Percentiles rank a stretch among this genome's conserved stretches.
Evolutionary conservation across 495 filamentous ascomycete genomes (phyloP).

Genomic region (Friedmanniomyces endolithicus): DNA sequence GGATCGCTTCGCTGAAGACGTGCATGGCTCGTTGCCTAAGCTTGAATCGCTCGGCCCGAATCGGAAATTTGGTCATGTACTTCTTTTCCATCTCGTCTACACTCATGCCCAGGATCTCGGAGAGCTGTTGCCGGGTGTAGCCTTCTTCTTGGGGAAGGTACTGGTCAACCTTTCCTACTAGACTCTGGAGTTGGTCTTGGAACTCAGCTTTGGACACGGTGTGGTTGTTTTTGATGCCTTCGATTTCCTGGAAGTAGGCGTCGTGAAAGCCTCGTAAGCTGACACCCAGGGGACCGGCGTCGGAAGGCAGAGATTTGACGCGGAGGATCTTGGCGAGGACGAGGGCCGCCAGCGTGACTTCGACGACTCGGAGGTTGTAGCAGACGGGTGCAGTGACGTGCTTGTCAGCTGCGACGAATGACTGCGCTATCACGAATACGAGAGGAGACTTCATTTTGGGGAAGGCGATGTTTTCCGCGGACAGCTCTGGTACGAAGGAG

Average conservation of each 20-base stretch:
- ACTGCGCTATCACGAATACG: conserved; percentile 86
- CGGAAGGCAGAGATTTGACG: conserved; percentile 53
- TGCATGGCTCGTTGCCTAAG: conserved; percentile 77
- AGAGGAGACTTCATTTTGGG: conserved; percentile 71
- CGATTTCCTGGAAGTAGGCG: conserved; percentile 55
- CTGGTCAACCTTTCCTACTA: conserved; percentile 51
- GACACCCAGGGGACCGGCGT: conserved; percentile 71
- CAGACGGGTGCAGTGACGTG: conserved; percentile 81
- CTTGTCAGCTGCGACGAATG: conserved; percentile 86
- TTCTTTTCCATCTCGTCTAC: conserved; percentile 56
- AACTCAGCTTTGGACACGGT: conserved; percentile 31
- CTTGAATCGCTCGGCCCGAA: conserved; percentile 77
- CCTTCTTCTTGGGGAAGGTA: conserved; percentile 61
- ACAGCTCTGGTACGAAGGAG: conserved; percentile 71
- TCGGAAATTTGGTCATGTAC: conserved; percentile 74
- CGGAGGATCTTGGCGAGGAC: conserved; percentile 49
- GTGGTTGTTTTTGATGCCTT: conserved; percentile 35
- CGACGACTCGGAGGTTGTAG: conserved; percentile 95
- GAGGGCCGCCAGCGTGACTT: conserved; percentile 81
- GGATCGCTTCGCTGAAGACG: conserved; percentile 77
- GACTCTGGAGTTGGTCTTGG: conserved; percentile 53
- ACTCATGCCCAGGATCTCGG: conserved; percentile 53
- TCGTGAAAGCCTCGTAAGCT: conserved; percentile 79
- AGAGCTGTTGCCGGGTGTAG: conserved; percentile 80
- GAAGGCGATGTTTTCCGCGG: conserved; percentile 66